Percentiles rank a stretch among this genome's conserved stretches.
These are phyloP conservation scores for Xylaria sp. DNA, from an alignment of 2,329 filamentous ascomycete genomes.

Conservation along the genomic window DNA sequence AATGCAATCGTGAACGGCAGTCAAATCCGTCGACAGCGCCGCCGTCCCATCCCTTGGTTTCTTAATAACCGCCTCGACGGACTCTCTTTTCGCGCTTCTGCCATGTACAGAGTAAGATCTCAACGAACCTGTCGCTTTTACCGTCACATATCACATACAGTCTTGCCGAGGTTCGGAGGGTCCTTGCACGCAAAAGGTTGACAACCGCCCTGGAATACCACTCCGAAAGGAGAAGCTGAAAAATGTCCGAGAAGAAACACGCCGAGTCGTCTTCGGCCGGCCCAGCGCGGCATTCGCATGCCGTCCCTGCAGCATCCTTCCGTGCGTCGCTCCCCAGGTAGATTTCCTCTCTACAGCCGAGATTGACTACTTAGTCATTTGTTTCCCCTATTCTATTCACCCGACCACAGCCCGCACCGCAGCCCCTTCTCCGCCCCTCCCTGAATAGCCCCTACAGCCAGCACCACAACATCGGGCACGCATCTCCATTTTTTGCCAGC, in stretches of 20 bases:
- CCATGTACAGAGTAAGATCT: conserved; percentile 29
- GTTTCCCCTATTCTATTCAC: conserved; percentile 9
- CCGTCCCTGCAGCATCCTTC: conserved; percentile 61
- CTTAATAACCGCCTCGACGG: conserved; percentile 24
- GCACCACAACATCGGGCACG: background rate
- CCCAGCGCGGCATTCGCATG: conserved; percentile 55
- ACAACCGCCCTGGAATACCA: conserved; percentile 20
- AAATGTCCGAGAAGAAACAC: conserved; percentile 59
- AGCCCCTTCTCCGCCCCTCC: conserved; percentile 13
- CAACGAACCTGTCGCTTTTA: conserved; percentile 16
- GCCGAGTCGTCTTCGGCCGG: conserved; percentile 53
- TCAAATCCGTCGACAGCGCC: conserved; percentile 15
- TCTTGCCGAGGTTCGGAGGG: conserved; percentile 13
- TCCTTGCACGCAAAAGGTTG: conserved; percentile 10
- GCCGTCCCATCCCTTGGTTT: conserved; percentile 4
- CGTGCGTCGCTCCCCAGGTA: conserved; percentile 57
- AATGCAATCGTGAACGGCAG: conserved; percentile 26
- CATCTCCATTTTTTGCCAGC: conserved; percentile 7
- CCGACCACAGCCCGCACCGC: conserved; percentile 1
- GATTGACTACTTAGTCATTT: conserved; percentile 6
- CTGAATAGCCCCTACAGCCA: background rate
- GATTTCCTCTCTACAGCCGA: conserved; percentile 26
- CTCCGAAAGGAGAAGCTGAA: conserved; percentile 35
- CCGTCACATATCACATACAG: conserved; percentile 20
- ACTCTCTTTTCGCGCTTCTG: conserved; percentile 14